phyloP scores from a whole-genome alignment of 352 stramenopile species.

The Phytophthora capsici region DNA sequence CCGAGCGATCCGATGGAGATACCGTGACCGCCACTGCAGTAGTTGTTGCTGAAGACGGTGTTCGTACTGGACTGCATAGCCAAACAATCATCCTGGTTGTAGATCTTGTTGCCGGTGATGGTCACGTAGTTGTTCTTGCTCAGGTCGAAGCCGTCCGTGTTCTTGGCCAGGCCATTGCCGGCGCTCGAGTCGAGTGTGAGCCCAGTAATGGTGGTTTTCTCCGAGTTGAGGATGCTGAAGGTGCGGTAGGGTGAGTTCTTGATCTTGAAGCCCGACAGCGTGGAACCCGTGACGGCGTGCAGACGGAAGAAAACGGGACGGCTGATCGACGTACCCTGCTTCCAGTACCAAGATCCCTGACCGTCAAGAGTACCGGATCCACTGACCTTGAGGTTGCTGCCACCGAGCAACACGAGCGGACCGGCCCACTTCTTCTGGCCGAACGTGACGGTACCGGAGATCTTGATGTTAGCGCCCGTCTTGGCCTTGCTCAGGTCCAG shows the following conservation, averaged over 20 bases:
- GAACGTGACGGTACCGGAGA: constrained; percentile 45
- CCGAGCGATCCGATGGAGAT: constrained; percentile 34
- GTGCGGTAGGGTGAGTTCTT: constrained; percentile 36
- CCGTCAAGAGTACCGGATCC: constrained; percentile 43
- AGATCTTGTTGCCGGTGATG: constrained; percentile 39
- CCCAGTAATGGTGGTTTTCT: constrained; percentile 28
- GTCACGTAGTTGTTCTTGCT: constrained; percentile 32
- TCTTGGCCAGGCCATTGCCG: not conserved
- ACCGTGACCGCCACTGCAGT: constrained; percentile 30
- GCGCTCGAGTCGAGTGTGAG: constrained; percentile 26
- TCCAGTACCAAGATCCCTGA: constrained; percentile 50
- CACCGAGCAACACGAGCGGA: constrained; percentile 40
- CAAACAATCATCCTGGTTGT: constrained; percentile 38
- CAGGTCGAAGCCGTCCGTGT: constrained; percentile 38
- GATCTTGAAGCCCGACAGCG: constrained; percentile 37
- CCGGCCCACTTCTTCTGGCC: constrained; percentile 40
- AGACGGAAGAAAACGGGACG: constrained; percentile 45
- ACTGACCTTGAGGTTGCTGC: constrained; percentile 31
- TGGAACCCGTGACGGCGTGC: constrained; percentile 27
- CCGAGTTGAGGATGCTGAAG: constrained; percentile 40
- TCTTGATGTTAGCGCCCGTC: constrained; percentile 36
- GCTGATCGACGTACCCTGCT: constrained; percentile 35
- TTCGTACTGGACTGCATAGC: constrained; percentile 30
- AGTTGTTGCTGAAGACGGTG: constrained; percentile 25
- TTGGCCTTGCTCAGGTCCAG: constrained; percentile 41